Evolutionary conservation across 805 yeast genomes (phyloP), one percentile per base, ranked within the genome.

Genomic region (Candida sanyiensis): DNA sequence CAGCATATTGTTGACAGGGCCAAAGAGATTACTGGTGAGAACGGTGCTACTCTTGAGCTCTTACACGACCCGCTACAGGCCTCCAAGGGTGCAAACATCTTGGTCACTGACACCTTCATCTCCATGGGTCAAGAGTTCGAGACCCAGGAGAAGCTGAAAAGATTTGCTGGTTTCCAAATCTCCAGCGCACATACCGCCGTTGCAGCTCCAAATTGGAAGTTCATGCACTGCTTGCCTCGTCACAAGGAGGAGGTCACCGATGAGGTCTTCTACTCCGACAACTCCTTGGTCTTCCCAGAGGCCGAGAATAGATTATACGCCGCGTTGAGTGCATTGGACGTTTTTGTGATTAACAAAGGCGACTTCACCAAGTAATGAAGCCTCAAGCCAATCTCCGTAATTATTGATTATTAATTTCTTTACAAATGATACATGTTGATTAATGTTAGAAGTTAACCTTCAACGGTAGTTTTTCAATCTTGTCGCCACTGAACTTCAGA

Each of bases 191-290:
- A 89, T 66, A 74, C 83, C 19, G 39, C 54, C 10, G 55, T 65
- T 11, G 84, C 85, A 6, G 74, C 73, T 31, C 82, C 83, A 31
- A 70, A 71, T 40, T 90, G 90, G 84, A 86, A 78, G 59, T 93
- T 93, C 64, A 89, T 93, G 97, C 98, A 93, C 61, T 93, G 98
- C 63, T 70, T 93, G 50, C 98, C 98, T 48, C 81, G 98, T 64
- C 96, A 93, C 52, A 73, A 77, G 20, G 96, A 89, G 61, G 98
- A 93, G 63, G 98, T 93, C 26, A 73, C 78, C 27, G 98, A 93
- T 60, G 95, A 83, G 32, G 93, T 93, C 2, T 93, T 93, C 58
- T 90, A 90, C 65, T 68, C 88, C 38, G 77, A 78, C 24, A 73
- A 77, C 50, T 86, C 96, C 3, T 64, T 93, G 40, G 98, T 93